phyloP scores from a whole-genome alignment of 2,329 filamentous ascomycete genomes.

The Pseudopyrenochaeta lycopersici region DNA sequence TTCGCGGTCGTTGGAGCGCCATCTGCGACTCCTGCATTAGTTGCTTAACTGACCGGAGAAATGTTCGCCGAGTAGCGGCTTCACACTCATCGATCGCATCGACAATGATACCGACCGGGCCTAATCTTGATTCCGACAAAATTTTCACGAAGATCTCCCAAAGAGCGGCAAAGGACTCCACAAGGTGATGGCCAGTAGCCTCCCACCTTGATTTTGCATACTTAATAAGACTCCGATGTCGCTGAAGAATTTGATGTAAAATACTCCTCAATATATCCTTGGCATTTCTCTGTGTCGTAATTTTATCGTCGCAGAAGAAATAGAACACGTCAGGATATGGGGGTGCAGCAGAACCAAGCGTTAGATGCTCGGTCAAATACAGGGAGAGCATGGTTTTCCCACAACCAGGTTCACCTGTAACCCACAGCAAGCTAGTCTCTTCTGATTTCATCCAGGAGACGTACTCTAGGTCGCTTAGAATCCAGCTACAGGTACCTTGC shows the following conservation, averaged over 20 bases:
- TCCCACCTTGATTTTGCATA: slow-evolving; percentile 45
- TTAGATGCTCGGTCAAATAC: slow-evolving; percentile 45
- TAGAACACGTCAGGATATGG: slow-evolving; percentile 31
- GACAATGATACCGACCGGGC: slow-evolving; percentile 44
- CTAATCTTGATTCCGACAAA: slow-evolving; percentile 36
- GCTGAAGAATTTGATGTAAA: slow-evolving; percentile 48
- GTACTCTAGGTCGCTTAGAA: slow-evolving; percentile 41
- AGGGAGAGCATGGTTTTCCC: no score
- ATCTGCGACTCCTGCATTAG: slow-evolving; percentile 17
- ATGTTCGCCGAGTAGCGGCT: slow-evolving; percentile 21
- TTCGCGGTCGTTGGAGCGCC: slow-evolving; percentile 7
- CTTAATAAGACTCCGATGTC: slow-evolving; percentile 43
- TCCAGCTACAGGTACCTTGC: slow-evolving; percentile 51
- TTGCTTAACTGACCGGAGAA: slow-evolving; percentile 16
- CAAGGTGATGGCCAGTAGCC: slow-evolving; percentile 40
- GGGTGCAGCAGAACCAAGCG: slow-evolving; percentile 6
- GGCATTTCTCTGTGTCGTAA: slow-evolving; percentile 46
- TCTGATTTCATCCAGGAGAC: no score
- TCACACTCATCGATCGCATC: slow-evolving; percentile 55
- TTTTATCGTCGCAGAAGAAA: slow-evolving; percentile 50
- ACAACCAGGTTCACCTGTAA: no score
- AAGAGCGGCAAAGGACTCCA: slow-evolving; percentile 45
- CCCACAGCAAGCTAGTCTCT: no score
- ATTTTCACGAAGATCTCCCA: slow-evolving; percentile 49
- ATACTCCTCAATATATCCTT: slow-evolving; percentile 48